A percentile compares a stretch with the other conserved stretches of the same genome.
phyloP scores from a whole-genome alignment of 495 filamentous ascomycete species.

The Xeromyces bisporus region DNA sequence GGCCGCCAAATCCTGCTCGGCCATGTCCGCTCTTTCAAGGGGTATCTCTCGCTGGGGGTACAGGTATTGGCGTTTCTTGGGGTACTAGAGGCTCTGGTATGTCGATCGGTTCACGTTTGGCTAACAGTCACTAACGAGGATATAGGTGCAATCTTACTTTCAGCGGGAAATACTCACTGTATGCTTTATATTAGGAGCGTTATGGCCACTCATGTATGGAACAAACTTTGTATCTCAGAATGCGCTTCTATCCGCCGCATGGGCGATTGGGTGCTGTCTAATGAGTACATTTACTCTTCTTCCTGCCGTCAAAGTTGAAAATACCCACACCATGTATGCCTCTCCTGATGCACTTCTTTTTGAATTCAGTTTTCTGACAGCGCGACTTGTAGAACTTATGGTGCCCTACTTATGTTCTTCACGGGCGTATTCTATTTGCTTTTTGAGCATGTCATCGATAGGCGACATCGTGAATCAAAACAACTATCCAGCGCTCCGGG shows the following conservation, averaged over 20 bases:
- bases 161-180: constrained; percentile 72
- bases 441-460: constrained; percentile 56
- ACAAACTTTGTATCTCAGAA: constrained; percentile 51
- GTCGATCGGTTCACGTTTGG: constrained; percentile 10
- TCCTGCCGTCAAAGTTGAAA: constrained; percentile 70
- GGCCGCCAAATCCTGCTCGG: constrained; percentile 54
- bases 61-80: constrained; percentile 50
- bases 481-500: constrained; percentile 15
- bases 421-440: constrained; percentile 67
- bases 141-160: constrained; percentile 69
- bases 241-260: constrained; percentile 43
- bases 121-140: constrained; percentile 15
- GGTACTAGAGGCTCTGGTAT: constrained; percentile 68
- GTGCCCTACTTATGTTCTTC: constrained; percentile 61
- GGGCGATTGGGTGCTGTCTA: constrained; percentile 55
- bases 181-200: constrained; percentile 54
- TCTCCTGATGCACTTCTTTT: neutral
- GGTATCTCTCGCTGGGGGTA: constrained; percentile 34
- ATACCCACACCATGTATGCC: constrained; percentile 53
- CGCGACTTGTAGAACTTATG: constrained; percentile 39
- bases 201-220: constrained; percentile 70
- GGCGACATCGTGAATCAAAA: constrained; percentile 12
- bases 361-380: neutral
- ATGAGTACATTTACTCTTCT: constrained; percentile 91
- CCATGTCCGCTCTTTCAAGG: constrained; percentile 41